phyloP scores from a whole-genome alignment of 2,329 filamentous ascomycete genomes.

The Fusarium paranaense region DNA sequence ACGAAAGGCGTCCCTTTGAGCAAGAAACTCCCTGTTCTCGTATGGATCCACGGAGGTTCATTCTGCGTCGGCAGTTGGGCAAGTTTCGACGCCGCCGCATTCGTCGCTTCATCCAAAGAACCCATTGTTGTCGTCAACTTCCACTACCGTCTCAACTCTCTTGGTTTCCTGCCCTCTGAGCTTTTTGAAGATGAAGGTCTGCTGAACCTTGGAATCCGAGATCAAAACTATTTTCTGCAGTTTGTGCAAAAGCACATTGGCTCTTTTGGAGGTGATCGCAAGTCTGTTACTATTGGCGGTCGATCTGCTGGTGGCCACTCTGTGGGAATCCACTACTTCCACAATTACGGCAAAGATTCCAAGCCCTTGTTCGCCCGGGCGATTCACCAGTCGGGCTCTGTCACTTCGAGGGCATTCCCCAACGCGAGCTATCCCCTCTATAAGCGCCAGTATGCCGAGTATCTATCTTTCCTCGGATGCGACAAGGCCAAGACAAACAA shows the following conservation, averaged over 20 bases:
- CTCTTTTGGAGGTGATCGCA: constrained; percentile 64
- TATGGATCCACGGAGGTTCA: constrained; percentile 56
- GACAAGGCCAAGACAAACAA: constrained; percentile 41
- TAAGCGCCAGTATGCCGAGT: constrained; percentile 47
- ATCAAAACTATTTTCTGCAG: constrained; percentile 63
- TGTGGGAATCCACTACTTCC: constrained; percentile 53
- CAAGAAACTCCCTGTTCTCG: constrained; percentile 52
- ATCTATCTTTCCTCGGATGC: constrained; percentile 46
- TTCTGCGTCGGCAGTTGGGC: constrained; percentile 49
- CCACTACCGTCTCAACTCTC: constrained; percentile 55
- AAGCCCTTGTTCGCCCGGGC: constrained; percentile 49
- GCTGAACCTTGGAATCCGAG: constrained; percentile 65
- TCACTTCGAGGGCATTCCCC: constrained; percentile 52
- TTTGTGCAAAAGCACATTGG: constrained; percentile 66
- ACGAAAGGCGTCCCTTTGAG: constrained; percentile 48
- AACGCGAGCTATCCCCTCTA: constrained; percentile 50
- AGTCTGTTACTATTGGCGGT: constrained; percentile 65
- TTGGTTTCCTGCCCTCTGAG: constrained; percentile 59
- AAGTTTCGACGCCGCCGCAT: constrained; percentile 52
- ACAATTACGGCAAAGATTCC: constrained; percentile 49
- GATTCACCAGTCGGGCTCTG: constrained; percentile 53
- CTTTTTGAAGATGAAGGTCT: constrained; percentile 50
- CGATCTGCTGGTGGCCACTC: constrained; percentile 63
- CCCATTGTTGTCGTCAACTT: constrained; percentile 58
- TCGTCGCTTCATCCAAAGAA: constrained; percentile 47